Base-by-base conservation (phyloP, 306 rosid genomes). In the Prosopis cineraria region DNA sequence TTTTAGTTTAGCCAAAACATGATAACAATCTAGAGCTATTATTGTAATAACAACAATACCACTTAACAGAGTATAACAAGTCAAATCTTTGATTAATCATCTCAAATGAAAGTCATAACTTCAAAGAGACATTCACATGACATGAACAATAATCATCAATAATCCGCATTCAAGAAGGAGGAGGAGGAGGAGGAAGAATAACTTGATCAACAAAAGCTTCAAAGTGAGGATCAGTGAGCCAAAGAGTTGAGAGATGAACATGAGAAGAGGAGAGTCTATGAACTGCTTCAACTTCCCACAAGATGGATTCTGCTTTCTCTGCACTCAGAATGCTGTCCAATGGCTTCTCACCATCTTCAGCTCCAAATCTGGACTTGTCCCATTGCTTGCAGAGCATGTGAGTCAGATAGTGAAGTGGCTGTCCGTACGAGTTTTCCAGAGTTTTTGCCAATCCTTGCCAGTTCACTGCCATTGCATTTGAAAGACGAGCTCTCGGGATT, bases 321-420 rank as follows among this genome's bases (percentile, higher is more conserved):
- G 52, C 68, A 16, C 10, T 30, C 1, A 81, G 2, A 7, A 84
- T 72, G 39, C 24, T 3, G 16, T 37, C 70, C 78, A 84, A 16
- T 24, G 84, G 73, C 66, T 60, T 81, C n/a, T 27, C 75, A 19
- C 36, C 80, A 14, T 84, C 80, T 16, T 53, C 58, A 17, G 67
- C 50, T 6, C 86, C 86, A 44, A 66, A 58, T 39, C 86, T 84
- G 4, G 84, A 53, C 36, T 20, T 10, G n/a, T 87, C 90, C 90
- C 90, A 87, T 56, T 78, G 70, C 73, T 79, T 79, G 8, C 78
- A 75, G 24, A 84, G 76, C 68, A 30, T 73, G 20, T 43, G 60
- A 20, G 90, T 87, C 1, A 76, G 66, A 52, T 87, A 87, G 25
- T 84, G 90, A 30, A 84, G 6, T 45, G 84, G 83, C 33, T 87